These are phyloP conservation scores for Wickerhamomyces sp. DNA, from an alignment of 1,139 yeast species.

Conservation along the genomic window DNA sequence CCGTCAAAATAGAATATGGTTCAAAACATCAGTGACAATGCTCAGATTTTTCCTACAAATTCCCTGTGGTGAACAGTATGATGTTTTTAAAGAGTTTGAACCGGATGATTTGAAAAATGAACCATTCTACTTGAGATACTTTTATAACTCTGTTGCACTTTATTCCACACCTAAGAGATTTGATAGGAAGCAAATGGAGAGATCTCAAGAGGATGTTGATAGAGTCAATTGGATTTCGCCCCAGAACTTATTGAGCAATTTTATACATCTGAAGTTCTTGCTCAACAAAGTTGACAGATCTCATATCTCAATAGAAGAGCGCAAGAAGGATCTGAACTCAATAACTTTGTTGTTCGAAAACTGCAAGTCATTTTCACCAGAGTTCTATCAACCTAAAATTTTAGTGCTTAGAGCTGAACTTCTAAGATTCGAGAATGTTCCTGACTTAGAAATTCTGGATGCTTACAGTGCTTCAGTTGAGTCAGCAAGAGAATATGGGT, in stretches of 20 bases:
- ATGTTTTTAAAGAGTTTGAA: constrained; percentile 6
- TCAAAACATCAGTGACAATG: constrained; percentile 18
- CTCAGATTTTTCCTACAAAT: constrained; percentile 11
- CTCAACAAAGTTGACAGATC: constrained; percentile 8
- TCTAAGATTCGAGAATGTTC: constrained; percentile 10
- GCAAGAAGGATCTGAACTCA: not conserved
- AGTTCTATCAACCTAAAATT: constrained; percentile 9
- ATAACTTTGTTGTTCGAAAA: constrained; percentile 3
- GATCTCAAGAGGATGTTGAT: constrained; percentile 4
- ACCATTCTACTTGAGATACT: constrained; percentile 10
- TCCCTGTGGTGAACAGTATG: constrained; percentile 16
- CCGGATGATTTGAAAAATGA: constrained; percentile 1
- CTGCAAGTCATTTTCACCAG: constrained; percentile 11
- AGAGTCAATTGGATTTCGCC: constrained; percentile 4
- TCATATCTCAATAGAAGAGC: constrained; percentile 1
- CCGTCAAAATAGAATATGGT: constrained; percentile 23
- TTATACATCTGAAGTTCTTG: not conserved
- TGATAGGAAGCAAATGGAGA: not conserved
- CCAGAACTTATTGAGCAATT: constrained; percentile 3
- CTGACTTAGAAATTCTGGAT: constrained; percentile 39
- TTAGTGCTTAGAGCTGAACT: constrained; percentile 10
- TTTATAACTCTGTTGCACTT: constrained; percentile 5
- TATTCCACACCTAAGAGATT: not conserved
- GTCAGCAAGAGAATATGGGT: constrained; percentile 29
- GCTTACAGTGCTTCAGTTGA: constrained; percentile 44